phyloP scores from a whole-genome alignment of 306 rosid species.

The Phaseolus lunatus region DNA sequence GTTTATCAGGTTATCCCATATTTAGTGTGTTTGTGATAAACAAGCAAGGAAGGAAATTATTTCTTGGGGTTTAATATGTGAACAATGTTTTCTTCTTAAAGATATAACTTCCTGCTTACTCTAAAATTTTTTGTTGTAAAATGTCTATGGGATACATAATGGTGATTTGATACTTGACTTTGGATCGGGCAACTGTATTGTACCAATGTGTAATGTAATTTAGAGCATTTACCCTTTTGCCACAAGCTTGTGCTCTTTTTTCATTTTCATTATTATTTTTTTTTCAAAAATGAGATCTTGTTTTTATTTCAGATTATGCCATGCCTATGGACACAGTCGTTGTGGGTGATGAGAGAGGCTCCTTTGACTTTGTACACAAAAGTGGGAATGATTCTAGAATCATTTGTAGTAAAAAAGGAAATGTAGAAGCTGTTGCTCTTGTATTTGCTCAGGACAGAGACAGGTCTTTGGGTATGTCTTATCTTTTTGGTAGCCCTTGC shows the following conservation, averaged over 20 bases:
- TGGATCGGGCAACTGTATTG: background rate
- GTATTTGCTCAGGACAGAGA: slow-evolving; percentile 71
- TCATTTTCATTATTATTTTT: background rate
- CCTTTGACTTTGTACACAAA: slow-evolving; percentile 55
- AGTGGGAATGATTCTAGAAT: slow-evolving; percentile 52
- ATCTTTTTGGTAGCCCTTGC: slow-evolving; percentile 37
- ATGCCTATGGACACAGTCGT: slow-evolving; percentile 77
- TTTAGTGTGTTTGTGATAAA: slow-evolving; percentile 12
- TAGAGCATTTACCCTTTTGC: slow-evolving; percentile 7
- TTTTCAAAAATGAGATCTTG: background rate
- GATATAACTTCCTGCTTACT: slow-evolving; percentile 34
- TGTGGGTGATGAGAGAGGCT: slow-evolving; percentile 77
- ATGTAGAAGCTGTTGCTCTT: slow-evolving; percentile 72
- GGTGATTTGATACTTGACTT: slow-evolving; percentile 11
- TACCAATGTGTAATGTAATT: slow-evolving; percentile 19
- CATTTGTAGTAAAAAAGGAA: slow-evolving; percentile 43
- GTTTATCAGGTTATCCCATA: slow-evolving; percentile 21
- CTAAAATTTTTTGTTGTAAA: slow-evolving; percentile 3
- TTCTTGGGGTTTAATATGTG: slow-evolving; percentile 4
- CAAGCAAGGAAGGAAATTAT: slow-evolving; percentile 14
- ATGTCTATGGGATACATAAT: slow-evolving; percentile 30
- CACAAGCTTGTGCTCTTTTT: slow-evolving; percentile 17
- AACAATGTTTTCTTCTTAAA: slow-evolving; percentile 11
- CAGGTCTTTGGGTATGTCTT: slow-evolving; percentile 60
- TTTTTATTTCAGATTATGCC: slow-evolving; percentile 65